Base-by-base conservation (phyloP, 495 filamentous ascomycete genomes). In the Neurospora tetraspora region DNA sequence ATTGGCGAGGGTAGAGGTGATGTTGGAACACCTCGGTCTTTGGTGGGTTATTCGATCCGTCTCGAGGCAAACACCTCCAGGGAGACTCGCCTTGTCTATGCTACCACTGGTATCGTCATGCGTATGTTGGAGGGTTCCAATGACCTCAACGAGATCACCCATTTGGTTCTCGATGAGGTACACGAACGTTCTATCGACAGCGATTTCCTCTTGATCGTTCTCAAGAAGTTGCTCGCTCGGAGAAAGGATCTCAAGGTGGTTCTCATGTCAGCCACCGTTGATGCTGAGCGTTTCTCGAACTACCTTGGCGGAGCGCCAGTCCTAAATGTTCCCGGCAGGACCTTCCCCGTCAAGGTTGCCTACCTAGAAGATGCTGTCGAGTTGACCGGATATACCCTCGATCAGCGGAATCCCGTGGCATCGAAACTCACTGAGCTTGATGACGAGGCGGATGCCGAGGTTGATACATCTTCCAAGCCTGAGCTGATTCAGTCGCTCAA, bases 181-280 rank as follows among this genome's bases (percentile, higher is more conserved):
- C 95, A 98, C 80, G 94, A 98, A 76, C 88, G 94, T 71, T 91
- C 92, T 23, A 98, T 99, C 74, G 96, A 98, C 80, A 96, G 93
- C 70, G 96, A 99, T 75, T 98, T 99, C 80, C 84, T 99, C 23
- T 84, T 99, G 14, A 92, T 98, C 73, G 90, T 98, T 3, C 86
- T 99, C 31, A 92, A 93, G 75, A 92, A 94, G 74, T 83, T 98
- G 18, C 86, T 97, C 77, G 74, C 86, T 27, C 86, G 86, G 71
- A 86, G 93, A 69, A 91, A 90, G 69, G 88, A 94, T 65, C 81
- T 97, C 65, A 88, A 87, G 75, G 91, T 99, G 38, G 86, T 99
- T 39, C 86, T 99, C 36, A 99, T 98, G 96, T 97, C 94, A 70
- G 96, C 96, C 7, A 99, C 96, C 4, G 91, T 98, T 10, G 93